Percentiles rank a stretch among this genome's conserved stretches.
phyloP scores from a whole-genome alignment of 495 filamentous ascomycete genomes.

The Collariella sp. region DNA sequence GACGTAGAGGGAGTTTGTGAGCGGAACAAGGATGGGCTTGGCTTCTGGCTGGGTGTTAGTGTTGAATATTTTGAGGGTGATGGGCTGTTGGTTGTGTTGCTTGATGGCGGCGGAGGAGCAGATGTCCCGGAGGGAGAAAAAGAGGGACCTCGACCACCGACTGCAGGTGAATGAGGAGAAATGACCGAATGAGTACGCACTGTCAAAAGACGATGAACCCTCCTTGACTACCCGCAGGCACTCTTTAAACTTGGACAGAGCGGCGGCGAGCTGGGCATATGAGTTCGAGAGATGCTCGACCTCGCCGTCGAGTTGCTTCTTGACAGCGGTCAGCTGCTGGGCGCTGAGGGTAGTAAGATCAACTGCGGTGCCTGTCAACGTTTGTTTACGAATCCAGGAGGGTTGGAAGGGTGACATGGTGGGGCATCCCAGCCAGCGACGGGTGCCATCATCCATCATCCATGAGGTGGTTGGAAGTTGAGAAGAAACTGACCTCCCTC shows the following conservation, averaged over 20 bases:
- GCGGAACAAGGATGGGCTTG: slow-evolving; percentile 73
- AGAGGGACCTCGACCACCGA: too few relatives aligned
- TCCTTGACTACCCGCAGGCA: slow-evolving; percentile 67
- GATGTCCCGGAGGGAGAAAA: too few relatives aligned
- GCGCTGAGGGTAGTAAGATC: slow-evolving; percentile 43
- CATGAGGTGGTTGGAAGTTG: background rate
- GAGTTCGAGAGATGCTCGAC: slow-evolving; percentile 86
- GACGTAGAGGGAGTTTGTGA: slow-evolving; percentile 91
- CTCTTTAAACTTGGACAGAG: slow-evolving; percentile 85
- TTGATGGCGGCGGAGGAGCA: background rate
- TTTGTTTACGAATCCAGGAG: background rate
- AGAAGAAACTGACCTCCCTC: slow-evolving; percentile 14
- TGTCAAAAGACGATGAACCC: slow-evolving; percentile 39
- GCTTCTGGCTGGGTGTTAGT: slow-evolving; percentile 21
- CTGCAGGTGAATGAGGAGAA: too few relatives aligned
- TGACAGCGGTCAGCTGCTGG: slow-evolving; percentile 54
- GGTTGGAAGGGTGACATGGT: background rate
- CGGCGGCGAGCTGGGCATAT: slow-evolving; percentile 77
- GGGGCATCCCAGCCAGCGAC: background rate
- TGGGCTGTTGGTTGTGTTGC: too few relatives aligned
- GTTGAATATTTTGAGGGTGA: too few relatives aligned
- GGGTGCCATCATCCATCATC: background rate
- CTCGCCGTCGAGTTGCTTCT: slow-evolving; percentile 92
- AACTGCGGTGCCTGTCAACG: slow-evolving; percentile 20
- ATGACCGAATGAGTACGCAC: slow-evolving; percentile 18